Evolutionary conservation across 176 grass and related monocot species (phyloP).

Genomic region (Tillandsia fasciculata): DNA sequence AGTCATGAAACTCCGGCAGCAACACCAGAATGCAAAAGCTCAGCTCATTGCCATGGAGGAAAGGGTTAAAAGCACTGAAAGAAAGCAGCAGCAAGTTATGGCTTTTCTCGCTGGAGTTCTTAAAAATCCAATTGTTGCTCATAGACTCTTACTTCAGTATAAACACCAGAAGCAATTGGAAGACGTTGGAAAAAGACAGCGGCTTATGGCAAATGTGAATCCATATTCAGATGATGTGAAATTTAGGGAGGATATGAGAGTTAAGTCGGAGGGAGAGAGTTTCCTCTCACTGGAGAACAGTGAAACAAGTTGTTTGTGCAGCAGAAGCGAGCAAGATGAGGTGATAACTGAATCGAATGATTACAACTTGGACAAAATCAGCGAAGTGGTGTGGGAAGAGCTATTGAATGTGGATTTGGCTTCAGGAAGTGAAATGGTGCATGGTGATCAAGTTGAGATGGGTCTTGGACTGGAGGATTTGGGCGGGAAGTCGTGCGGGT

Average conservation of each 20-base stretch:
- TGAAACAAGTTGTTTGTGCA: background rate
- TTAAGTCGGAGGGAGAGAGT: background rate
- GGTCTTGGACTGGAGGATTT: conserved; percentile 15
- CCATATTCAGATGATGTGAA: background rate
- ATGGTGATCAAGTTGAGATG: conserved; percentile 8
- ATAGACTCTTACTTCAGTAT: conserved; percentile 16
- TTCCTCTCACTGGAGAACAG: conserved; percentile 6
- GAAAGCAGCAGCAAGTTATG: conserved; percentile 26
- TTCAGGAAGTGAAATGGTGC: conserved; percentile 21
- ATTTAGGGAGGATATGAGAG: background rate
- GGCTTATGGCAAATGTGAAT: conserved; percentile 10
- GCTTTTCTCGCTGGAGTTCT: conserved; percentile 25
- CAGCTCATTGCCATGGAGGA: conserved; percentile 41
- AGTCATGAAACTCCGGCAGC: conserved; percentile 24
- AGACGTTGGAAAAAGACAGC: conserved; percentile 7
- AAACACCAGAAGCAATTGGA: conserved; percentile 12
- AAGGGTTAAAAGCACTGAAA: conserved; percentile 32
- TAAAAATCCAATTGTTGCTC: conserved; percentile 22
- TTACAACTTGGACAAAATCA: conserved; percentile 20
- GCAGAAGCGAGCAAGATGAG: background rate
- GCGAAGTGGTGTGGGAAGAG: conserved; percentile 29
- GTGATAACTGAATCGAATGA: background rate
- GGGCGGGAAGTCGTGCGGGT: conserved; percentile 22
- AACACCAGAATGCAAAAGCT: conserved; percentile 20
- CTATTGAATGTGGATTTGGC: conserved; percentile 14